phyloP scores from a whole-genome alignment of 345 rosid species.

The Acer negundo region DNA sequence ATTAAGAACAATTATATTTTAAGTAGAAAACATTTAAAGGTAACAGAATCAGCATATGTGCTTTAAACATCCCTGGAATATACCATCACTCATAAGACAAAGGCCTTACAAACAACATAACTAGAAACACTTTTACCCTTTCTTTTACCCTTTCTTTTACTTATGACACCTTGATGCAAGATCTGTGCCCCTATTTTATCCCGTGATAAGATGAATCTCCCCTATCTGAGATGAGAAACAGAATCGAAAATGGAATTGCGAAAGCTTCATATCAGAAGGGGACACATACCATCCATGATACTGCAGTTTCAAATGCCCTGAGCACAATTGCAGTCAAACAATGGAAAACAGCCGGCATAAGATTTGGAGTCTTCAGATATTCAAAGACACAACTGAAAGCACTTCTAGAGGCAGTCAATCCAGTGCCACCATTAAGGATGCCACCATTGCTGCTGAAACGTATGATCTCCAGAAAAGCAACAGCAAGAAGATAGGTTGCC shows the following conservation, averaged over 20 bases:
- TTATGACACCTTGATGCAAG: neutral
- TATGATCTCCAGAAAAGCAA: conserved; percentile 89
- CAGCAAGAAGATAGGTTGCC: conserved; percentile 99
- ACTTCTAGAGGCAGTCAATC: conserved; percentile 79
- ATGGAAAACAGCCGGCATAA: conserved; percentile 85
- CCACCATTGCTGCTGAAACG: conserved; percentile 99
- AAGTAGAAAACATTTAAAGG: neutral
- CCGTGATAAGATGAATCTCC: neutral
- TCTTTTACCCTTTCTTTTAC: too few species aligned
- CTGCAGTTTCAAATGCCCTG: conserved; percentile 89
- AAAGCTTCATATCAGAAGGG: conserved; percentile 14
- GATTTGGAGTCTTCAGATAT: conserved; percentile 93
- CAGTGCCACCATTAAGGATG: conserved; percentile 77
- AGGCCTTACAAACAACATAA: neutral
- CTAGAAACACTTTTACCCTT: neutral
- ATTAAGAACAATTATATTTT: conserved; percentile 10
- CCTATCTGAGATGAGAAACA: conserved; percentile 5
- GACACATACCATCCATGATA: conserved; percentile 82
- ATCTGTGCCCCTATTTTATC: neutral
- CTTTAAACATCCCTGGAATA: neutral
- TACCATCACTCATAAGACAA: neutral
- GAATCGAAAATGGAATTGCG: neutral
- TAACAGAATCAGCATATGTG: neutral
- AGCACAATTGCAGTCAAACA: conserved; percentile 93
- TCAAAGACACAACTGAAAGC: conserved; percentile 97